Evolutionary conservation across 352 stramenopile genomes (phyloP), one percentile per base, ranked within the genome.

Genomic region (Phytophthora palmivora): DNA sequence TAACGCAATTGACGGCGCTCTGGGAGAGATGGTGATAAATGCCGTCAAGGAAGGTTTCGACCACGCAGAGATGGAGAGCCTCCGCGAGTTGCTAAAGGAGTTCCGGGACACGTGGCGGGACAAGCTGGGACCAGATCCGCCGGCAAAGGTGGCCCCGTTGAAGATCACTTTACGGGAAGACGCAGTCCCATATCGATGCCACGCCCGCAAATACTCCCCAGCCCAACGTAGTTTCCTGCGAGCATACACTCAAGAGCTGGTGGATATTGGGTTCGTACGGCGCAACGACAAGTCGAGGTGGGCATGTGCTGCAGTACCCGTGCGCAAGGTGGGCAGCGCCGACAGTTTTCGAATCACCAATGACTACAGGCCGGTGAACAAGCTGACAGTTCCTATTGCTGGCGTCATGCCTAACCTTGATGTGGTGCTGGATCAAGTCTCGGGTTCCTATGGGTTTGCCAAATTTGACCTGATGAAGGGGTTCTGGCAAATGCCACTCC

Each of bases 401-500:
- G 67, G 61, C 7, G 28, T 57, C 7, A 74, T 70, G 58, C 65
- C 60, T 6, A 70, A 57, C 24, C 41, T 67, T 11, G 9, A 43
- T 14, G 37, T 45, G 19, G 39, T 15, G 32, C 8, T 34, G 30
- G 30, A 39, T 34, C 15, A 44, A n/a, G 51, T 50, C 0, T 4
- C 9, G 30, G 42, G 34, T 3, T 22, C 44, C 30, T 33, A 37
- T 32, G 19, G 10, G 2, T 63, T 64, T 14, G 54, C 36, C 2
- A 62, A 53, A 11, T 61, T 67, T 18, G 67, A 72, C 28, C 32
- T 72, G 19, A 49, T 61, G 30, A 67, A 69, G 15, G 67, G 61
- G 22, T 76, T 72, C 41, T 72, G 49, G 61, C 67, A 69, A 38
- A 45, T 76, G 6, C 57, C 55, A 15, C 39, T 71, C 9, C 30